These are phyloP conservation scores for Fomitopsis pulvina DNA, from an alignment of 768 basidiomycete species.

Conservation along the genomic window DNA sequence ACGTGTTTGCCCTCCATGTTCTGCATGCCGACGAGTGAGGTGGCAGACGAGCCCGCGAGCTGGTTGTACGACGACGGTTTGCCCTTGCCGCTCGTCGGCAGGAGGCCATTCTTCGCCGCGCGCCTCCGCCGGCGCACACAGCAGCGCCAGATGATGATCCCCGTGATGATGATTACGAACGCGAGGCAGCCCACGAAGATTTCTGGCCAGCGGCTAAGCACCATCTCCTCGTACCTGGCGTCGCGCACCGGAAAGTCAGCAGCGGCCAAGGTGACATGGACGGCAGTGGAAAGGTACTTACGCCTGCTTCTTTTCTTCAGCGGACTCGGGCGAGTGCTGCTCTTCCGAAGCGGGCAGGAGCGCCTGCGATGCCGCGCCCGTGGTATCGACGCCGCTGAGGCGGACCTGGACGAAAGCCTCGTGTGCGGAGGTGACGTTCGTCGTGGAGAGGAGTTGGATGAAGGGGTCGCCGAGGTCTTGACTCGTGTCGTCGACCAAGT, in stretches of 20 bases:
- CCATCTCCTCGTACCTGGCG: slow-evolving; percentile 23
- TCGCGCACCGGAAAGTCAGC: neutral
- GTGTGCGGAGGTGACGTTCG: slow-evolving; percentile 43
- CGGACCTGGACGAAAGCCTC: slow-evolving; percentile 63
- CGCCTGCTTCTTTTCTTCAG: slow-evolving; percentile 22
- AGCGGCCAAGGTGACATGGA: neutral
- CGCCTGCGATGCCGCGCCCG: slow-evolving; percentile 44
- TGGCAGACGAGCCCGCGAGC: slow-evolving; percentile 7
- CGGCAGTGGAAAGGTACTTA: slow-evolving; percentile 3
- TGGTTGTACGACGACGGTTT: slow-evolving; percentile 10
- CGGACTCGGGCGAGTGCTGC: slow-evolving; percentile 47
- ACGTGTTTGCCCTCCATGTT: slow-evolving; percentile 1
- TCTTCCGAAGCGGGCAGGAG: slow-evolving; percentile 55
- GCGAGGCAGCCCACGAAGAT: slow-evolving; percentile 27
- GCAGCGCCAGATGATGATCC: slow-evolving; percentile 25
- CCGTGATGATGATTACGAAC: slow-evolving; percentile 21
- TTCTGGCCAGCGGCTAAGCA: slow-evolving; percentile 25
- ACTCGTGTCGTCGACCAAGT: slow-evolving; percentile 47
- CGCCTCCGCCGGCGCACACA: slow-evolving; percentile 16
- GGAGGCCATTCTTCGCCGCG: slow-evolving; percentile 8
- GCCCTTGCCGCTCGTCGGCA: slow-evolving; percentile 2
- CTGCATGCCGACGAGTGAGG: slow-evolving; percentile 1
- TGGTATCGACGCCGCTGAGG: slow-evolving; percentile 51
- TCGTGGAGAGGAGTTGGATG: slow-evolving; percentile 62
- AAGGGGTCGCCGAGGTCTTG: slow-evolving; percentile 50